Evolutionary conservation across 2,329 filamentous ascomycete genomes (phyloP), one percentile per base, ranked within the genome.

Genomic region (Fusarium pseudocircinatum): DNA sequence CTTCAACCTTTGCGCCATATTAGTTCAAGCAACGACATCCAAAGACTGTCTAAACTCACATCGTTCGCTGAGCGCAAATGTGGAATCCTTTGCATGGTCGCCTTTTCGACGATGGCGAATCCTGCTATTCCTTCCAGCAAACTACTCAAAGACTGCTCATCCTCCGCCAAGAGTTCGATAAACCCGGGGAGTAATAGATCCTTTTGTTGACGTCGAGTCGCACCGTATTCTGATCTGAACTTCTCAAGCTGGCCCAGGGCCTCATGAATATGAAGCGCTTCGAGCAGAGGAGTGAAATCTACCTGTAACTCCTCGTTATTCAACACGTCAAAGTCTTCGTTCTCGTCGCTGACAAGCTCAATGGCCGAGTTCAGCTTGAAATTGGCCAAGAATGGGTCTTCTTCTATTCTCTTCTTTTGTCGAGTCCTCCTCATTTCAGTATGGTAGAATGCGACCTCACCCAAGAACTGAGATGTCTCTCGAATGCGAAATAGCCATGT

Each of bases 301-400:
- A 98, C 95, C 78, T 96, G 93, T 3, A 98, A 88, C 74, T 98
- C 95, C 64, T 99, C 96, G 75, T 98, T 98, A 79, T 98, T 93
- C 37, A 99, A 85, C 14, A 98, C 92, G 79, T 99, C 95, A 78
- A 97, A 98, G 79, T 99, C 96, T 79, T 98, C 95, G 65, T 90
- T 93, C 83, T 99, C 96, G 76, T 99, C 96, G 49, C 94, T 95
- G 12, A 98, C 95, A 50, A 98, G 87, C 82, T 99, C 96, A 73
- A 98, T 96, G 6, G 96, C 93, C 14, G 96, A 98, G 81, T 98
- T 99, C 36, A 99, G 85, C 79, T 94, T 97, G 85, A 98, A 98
- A 75, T 93, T 92, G 39, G 88, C 87, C 47, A 98, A 86, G 73
- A 93, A 95, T 1, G 90, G 85, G 68, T 95, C 91, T 26, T 90